phyloP scores from a whole-genome alignment of 106 monocot genomes.

The Hemerocallis citrina region DNA sequence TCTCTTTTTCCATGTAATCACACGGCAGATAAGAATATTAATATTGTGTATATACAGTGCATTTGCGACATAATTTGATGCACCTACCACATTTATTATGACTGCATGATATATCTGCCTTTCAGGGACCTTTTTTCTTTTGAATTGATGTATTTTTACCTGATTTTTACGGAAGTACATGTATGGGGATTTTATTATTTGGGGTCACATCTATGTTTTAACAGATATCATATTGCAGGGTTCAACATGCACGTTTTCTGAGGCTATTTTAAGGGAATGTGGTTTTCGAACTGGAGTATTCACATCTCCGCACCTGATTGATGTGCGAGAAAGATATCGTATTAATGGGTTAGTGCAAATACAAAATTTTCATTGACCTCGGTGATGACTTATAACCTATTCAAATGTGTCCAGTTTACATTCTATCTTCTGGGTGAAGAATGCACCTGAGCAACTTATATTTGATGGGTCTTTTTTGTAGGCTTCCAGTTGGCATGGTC shows the following conservation, averaged over 20 bases:
- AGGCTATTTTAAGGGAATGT: conserved; percentile 68
- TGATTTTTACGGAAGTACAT: neutral
- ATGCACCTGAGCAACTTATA: too few relatives aligned
- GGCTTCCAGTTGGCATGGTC: too few relatives aligned
- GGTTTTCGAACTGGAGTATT: conserved; percentile 67
- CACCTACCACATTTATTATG: neutral
- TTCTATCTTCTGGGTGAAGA: too few relatives aligned
- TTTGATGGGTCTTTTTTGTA: too few relatives aligned
- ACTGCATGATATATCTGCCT: too few relatives aligned
- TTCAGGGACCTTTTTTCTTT: neutral
- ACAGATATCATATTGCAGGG: conserved; percentile 38
- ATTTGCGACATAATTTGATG: neutral
- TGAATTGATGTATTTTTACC: neutral
- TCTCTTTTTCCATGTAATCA: too few relatives aligned
- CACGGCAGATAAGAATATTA: too few relatives aligned
- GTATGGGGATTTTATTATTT: neutral
- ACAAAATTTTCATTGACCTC: too few relatives aligned
- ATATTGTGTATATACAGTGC: too few relatives aligned
- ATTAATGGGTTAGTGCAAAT: conserved; percentile 51
- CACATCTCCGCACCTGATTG: conserved; percentile 75
- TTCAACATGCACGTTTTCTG: conserved; percentile 73
- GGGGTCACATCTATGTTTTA: conserved; percentile 1
- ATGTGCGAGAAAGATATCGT: conserved; percentile 63
- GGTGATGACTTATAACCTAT: too few relatives aligned
- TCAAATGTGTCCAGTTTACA: too few relatives aligned